Percentiles rank a stretch among this genome's conserved stretches.
Conservation (phyloP, 345 rosid species). For the Brassica rapa region DNA sequence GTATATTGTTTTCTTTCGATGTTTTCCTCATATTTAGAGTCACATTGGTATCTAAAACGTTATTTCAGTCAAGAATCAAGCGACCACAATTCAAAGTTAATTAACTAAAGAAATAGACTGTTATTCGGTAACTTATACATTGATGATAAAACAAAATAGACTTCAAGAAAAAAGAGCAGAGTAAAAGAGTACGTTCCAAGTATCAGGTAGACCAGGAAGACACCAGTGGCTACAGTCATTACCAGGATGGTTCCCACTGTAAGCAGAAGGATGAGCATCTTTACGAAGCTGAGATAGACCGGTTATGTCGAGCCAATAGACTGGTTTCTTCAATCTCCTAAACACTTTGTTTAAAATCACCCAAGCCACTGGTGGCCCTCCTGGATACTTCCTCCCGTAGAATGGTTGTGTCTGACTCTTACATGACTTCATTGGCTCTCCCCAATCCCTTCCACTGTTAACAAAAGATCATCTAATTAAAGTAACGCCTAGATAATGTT, state of each 20-base stretch:
- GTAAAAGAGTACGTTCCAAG: constrained; percentile 79
- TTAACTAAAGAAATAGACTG: constrained; percentile 17
- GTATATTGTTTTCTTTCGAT: neutral
- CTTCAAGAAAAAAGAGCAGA: constrained; percentile 53
- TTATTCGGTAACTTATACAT: constrained; percentile 18
- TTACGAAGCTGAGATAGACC: constrained; percentile 60
- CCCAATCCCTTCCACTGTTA: constrained; percentile 86
- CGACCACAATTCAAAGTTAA: constrained; percentile 1
- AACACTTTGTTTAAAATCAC: constrained; percentile 67
- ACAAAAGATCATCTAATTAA: neutral
- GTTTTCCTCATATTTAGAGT: neutral
- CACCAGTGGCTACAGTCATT: constrained; percentile 96
- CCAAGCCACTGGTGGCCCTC: constrained; percentile 72
- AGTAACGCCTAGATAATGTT: neutral
- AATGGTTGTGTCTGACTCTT: constrained; percentile 61
- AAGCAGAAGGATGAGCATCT: constrained; percentile 77
- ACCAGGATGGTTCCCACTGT: constrained; percentile 47
- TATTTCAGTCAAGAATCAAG: constrained; percentile 24
- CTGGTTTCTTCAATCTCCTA: constrained; percentile 72
- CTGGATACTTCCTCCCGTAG: constrained; percentile 69
- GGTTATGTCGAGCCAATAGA: constrained; percentile 71
- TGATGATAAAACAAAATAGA: neutral
- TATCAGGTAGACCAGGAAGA: constrained; percentile 92
- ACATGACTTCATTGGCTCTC: constrained; percentile 62
- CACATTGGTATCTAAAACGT: neutral